Evolutionary conservation across 305 asterid species (phyloP).

Genomic region (Fraxinus nigra): DNA sequence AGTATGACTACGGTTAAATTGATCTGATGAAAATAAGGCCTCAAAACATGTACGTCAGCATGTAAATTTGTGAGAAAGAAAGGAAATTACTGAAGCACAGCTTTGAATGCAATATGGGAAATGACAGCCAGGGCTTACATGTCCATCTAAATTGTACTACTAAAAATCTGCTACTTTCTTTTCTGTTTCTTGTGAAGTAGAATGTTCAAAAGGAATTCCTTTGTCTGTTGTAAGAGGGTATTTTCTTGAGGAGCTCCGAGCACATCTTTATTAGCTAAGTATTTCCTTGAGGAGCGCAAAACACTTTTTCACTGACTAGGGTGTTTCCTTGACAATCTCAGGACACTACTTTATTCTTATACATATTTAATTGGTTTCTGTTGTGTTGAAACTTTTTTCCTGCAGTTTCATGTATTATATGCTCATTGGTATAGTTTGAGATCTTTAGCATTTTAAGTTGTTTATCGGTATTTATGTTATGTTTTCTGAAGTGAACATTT

Average conservation of each 20-base stretch:
- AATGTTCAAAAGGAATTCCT: not conserved
- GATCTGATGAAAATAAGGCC: not conserved
- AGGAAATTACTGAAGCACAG: not conserved
- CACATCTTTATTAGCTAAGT: not conserved
- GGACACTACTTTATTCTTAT: not conserved
- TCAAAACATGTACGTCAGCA: not conserved
- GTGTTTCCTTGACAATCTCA: not conserved
- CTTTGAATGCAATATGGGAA: not conserved
- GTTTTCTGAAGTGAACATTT: constrained; percentile 2
- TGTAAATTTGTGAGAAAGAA: not conserved
- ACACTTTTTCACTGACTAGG: not conserved
- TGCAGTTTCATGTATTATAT: not conserved
- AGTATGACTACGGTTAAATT: not conserved
- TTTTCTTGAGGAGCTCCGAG: not conserved
- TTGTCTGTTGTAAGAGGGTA: not conserved
- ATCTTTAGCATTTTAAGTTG: not conserved
- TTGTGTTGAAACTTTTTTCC: not conserved
- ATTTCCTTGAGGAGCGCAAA: not conserved
- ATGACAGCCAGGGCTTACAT: not conserved
- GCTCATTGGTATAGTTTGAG: not conserved
- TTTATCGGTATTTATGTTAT: constrained; percentile 4
- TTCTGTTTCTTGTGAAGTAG: not conserved
- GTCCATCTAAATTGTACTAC: not conserved
- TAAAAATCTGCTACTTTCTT: not conserved
- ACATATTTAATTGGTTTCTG: not conserved